Percentiles rank a stretch among this genome's conserved stretches.
Evolutionary conservation across 805 yeast species (phyloP).

Genomic region (Scheffersomyces coipomensis): DNA sequence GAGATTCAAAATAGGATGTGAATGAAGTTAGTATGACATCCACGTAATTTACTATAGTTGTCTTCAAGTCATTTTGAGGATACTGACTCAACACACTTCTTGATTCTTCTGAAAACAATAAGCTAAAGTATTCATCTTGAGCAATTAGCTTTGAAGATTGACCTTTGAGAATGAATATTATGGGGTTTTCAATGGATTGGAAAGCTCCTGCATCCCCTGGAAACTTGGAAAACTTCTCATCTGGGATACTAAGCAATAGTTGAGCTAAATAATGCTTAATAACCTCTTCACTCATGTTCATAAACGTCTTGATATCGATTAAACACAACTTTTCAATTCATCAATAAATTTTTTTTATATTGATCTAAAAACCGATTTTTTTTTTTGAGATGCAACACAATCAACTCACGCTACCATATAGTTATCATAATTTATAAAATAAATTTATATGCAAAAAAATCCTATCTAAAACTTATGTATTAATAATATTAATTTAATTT

Average conservation of each 20-base stretch:
- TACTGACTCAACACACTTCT: conserved; percentile 14
- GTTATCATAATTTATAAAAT: no score
- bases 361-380: no score
- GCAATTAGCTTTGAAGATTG: conserved; percentile 19
- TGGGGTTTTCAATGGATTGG: conserved; percentile 11
- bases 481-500: no score
- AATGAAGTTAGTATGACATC: conserved; percentile 9
- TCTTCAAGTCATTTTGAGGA: conserved; percentile 18
- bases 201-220: neutral
- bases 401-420: neutral
- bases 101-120: conserved; percentile 14
- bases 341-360: no score
- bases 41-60: conserved; percentile 12
- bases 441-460: no score
- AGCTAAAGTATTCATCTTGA: conserved; percentile 15
- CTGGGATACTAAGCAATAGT: neutral
- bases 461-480: no score
- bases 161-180: conserved; percentile 21
- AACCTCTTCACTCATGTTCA: no score
- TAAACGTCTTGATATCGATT: no score
- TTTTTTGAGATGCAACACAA: neutral
- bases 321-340: no score
- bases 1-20: conserved; percentile 7
- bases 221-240: neutral
- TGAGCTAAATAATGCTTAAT: neutral